These are phyloP conservation scores for Leccinum subgranulosum DNA, from an alignment of 768 basidiomycete genomes.

Conservation along the genomic window DNA sequence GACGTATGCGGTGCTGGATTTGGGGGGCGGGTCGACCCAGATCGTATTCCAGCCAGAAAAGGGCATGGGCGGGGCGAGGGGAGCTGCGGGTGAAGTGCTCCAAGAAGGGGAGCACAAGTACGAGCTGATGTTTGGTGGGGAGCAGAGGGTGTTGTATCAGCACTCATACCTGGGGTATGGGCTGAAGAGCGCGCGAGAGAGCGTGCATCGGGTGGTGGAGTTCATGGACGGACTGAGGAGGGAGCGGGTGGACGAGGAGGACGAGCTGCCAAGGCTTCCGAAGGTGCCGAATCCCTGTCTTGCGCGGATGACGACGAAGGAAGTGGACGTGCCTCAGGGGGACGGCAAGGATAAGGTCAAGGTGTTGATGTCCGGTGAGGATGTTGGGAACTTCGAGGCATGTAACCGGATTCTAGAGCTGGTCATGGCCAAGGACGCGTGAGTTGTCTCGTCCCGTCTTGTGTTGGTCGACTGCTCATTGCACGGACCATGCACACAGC, in stretches of 20 bases:
- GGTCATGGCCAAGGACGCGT: constrained; percentile 95
- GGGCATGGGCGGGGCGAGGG: constrained; percentile 32
- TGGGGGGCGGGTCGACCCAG: constrained; percentile 96
- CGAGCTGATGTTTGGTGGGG: constrained; percentile 71
- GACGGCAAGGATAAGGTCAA: constrained; percentile 40
- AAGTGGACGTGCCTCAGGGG: constrained; percentile 60
- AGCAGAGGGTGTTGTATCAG: constrained; percentile 79
- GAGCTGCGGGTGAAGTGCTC: constrained; percentile 36
- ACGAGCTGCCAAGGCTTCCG: not conserved
- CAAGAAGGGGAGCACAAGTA: constrained; percentile 92
- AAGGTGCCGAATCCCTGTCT: constrained; percentile 72
- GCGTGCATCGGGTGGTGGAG: constrained; percentile 87
- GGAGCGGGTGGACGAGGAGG: constrained; percentile 5
- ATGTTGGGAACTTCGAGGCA: constrained; percentile 79
- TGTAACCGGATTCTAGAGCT: constrained; percentile 83
- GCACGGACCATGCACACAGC: constrained; percentile 32
- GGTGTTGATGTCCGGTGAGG: constrained; percentile 84
- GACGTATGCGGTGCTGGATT: constrained; percentile 89
- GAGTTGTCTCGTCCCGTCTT: constrained; percentile 26
- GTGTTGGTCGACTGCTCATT: not conserved
- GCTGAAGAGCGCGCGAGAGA: constrained; percentile 79
- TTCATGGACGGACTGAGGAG: constrained; percentile 62
- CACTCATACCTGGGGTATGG: constrained; percentile 98
- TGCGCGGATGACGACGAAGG: constrained; percentile 56
- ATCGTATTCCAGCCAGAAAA: constrained; percentile 91